phyloP scores from a whole-genome alignment of 2,329 filamentous ascomycete species.

The Fusarium denticulatum region DNA sequence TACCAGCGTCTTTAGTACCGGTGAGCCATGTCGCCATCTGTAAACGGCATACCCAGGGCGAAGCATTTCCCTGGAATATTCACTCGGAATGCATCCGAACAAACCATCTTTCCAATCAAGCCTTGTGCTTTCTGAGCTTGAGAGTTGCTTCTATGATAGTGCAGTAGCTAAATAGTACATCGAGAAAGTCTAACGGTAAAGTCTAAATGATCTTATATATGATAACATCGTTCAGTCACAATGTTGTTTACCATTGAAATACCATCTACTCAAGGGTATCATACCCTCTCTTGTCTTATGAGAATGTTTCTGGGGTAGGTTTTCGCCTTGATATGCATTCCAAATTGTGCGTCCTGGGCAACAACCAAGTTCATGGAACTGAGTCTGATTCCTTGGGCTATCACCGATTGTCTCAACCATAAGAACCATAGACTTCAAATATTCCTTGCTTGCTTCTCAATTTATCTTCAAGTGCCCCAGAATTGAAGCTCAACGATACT shows the following conservation, averaged over 20 bases:
- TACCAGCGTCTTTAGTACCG: no score
- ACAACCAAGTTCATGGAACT: neutral
- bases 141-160: neutral
- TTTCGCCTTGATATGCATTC: neutral
- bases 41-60: neutral
- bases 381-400: neutral
- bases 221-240: neutral
- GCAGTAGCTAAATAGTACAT: neutral
- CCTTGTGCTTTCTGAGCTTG: neutral
- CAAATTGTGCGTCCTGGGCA: neutral
- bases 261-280: no score
- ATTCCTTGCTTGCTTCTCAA: neutral
- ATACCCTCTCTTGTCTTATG: neutral
- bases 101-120: neutral
- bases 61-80: neutral
- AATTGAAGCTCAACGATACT: neutral
- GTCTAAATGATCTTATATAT: neutral
- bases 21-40: neutral
- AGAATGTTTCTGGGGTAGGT: neutral
- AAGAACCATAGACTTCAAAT: no score
- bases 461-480: neutral
- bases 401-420: neutral
- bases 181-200: neutral
- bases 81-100: neutral
- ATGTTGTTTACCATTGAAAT: no score